Evolutionary conservation across 2,329 filamentous ascomycete species (phyloP), one percentile per base, ranked within the genome.

Genomic region (Pseudogymnoascus sp.): DNA sequence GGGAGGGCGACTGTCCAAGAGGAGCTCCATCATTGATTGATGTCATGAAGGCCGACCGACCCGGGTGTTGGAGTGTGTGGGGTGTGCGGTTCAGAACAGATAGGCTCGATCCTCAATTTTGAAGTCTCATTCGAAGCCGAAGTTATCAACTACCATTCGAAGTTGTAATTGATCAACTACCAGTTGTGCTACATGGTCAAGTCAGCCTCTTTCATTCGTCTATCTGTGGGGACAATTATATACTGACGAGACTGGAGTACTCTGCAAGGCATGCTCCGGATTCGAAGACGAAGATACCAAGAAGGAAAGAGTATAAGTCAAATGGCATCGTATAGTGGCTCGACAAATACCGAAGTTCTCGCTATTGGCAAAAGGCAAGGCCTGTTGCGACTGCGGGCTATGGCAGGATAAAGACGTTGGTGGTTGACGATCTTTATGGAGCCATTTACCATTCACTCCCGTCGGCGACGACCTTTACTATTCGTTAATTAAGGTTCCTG

Each of bases 1-100:
- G 82, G 70, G 87, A 83, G 74, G 87, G 85, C 75, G 88, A 83
- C 73, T 87, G 84, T 75, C 87, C 83, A 77, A 83, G 79, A 70
- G 84, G 81, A 71, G 81, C 78, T 78, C 80, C 84, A 84, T 88
- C 79, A 74, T 83, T 78, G 73, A 82, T 78, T 75, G 85, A 81
- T 82, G 85, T 85, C 87, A 90, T 90, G 78, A 81, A 84, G 75
- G 67, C 63, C 67, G 60, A 41, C 58, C 38, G 21, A 60, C 58
- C 58, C 33, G 58, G 35, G 58, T 26, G 58, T 39, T 39, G 35
- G 49, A 55, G 11, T 19, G 29, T n/a, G n/a, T 33, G 26, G 29
- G 16, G 16, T 55, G 29, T 33, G 49, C 29, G 29, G 29, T 55
- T 55, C 29, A 14, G 49, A 55, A 55, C n/a, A 55, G 49, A 55